phyloP scores from a whole-genome alignment of 2,329 filamentous ascomycete genomes.

The Cordyceps pruinosa region DNA sequence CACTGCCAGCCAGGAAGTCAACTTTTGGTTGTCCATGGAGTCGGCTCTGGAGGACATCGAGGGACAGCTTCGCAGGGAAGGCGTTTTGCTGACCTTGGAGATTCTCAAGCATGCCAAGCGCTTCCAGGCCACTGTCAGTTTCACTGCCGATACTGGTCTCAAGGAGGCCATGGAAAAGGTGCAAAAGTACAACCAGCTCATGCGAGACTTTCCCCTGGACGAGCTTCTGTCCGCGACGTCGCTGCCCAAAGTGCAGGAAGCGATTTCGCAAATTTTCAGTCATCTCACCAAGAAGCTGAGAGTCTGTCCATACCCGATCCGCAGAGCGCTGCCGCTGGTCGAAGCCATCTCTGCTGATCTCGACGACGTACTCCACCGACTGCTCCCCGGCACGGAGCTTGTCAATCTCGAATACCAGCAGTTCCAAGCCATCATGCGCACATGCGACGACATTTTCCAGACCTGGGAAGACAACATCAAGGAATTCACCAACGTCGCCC shows the following conservation, averaged over 20 bases:
- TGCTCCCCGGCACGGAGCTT: constrained; percentile 79
- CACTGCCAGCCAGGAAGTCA: constrained; percentile 94
- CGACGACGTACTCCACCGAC: constrained; percentile 74
- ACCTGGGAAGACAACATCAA: constrained; percentile 96
- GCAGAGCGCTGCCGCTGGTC: constrained; percentile 84
- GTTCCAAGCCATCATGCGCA: constrained; percentile 78
- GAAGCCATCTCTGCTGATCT: constrained; percentile 94
- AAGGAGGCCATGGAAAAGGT: constrained; percentile 95
- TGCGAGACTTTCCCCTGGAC: constrained; percentile 95
- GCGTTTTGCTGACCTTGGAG: constrained; percentile 84
- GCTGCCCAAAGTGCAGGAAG: constrained; percentile 79
- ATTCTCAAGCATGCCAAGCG: constrained; percentile 96
- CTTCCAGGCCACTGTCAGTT: constrained; percentile 95
- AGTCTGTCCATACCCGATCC: constrained; percentile 91
- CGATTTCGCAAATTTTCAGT: constrained; percentile 79
- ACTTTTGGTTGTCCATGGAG: constrained; percentile 98
- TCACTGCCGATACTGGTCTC: constrained; percentile 88
- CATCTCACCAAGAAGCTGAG: constrained; percentile 98
- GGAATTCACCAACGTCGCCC: constrained; percentile 94
- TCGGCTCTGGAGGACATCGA: constrained; percentile 88
- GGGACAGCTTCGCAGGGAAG: constrained; percentile 77
- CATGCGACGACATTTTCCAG: constrained; percentile 77
- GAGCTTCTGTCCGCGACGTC: constrained; percentile 90
- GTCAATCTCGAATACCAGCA: constrained; percentile 91
- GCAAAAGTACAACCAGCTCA: constrained; percentile 97